Conservation (phyloP, 148 eudicot species). For the Hydrangea macrophylla region DNA sequence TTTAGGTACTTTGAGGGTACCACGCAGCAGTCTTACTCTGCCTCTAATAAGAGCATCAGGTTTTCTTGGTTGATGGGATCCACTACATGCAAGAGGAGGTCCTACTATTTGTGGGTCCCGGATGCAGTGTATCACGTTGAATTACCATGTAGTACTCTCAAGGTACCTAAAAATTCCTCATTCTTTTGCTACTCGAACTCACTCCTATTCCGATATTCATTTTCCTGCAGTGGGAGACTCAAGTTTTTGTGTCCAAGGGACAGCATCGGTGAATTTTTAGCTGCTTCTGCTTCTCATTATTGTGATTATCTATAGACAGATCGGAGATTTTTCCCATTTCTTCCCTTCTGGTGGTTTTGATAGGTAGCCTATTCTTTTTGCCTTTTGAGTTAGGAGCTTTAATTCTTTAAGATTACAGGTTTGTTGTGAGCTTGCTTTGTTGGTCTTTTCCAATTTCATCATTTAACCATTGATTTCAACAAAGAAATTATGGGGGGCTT, state of each 20-base stretch:
- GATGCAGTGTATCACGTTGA: too few relatives aligned
- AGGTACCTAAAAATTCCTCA: too few relatives aligned
- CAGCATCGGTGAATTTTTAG: conserved; percentile 63
- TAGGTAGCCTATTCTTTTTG: conserved; percentile 18
- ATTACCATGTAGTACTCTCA: too few relatives aligned
- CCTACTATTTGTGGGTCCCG: too few relatives aligned
- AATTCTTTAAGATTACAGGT: conserved; percentile 52
- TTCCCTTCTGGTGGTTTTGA: conserved; percentile 18
- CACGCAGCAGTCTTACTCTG: too few relatives aligned
- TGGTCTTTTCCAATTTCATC: conserved; percentile 18
- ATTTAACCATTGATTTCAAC: conserved; percentile 27
- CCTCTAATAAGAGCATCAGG: too few relatives aligned
- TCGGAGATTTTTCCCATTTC: conserved; percentile 23
- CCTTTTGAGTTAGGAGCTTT: conserved; percentile 26
- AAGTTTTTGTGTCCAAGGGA: conserved; percentile 36
- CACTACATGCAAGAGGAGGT: too few relatives aligned
- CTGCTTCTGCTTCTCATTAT: conserved; percentile 71
- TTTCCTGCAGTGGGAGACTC: conserved; percentile 33
- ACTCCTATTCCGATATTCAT: conserved; percentile 4
- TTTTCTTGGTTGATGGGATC: too few relatives aligned
- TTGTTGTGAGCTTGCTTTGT: conserved; percentile 63
- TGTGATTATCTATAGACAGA: conserved; percentile 26
- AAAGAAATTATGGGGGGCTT: conserved; percentile 19
- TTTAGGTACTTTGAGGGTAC: too few relatives aligned
- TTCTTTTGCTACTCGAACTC: background rate